These are phyloP conservation scores for Termitomyces sp. DNA, from an alignment of 768 basidiomycete genomes.

Conservation along the genomic window DNA sequence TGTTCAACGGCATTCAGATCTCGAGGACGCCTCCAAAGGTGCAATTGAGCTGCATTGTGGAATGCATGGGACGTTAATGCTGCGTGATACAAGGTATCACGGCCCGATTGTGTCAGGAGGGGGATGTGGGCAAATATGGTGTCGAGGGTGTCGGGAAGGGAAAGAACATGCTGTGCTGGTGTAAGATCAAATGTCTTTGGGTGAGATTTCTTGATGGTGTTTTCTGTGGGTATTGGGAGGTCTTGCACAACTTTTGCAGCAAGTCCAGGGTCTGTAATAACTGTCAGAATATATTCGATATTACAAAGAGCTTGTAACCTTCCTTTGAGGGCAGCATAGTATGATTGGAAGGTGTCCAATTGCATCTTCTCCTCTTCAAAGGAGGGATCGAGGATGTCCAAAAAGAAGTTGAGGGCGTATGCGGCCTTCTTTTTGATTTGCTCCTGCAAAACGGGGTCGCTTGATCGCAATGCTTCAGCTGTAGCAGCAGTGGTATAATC, in stretches of 20 bases:
- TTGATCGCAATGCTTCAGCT: not conserved
- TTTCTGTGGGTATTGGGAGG: not conserved
- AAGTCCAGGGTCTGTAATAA: not conserved
- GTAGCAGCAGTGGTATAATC: not conserved
- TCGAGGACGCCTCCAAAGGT: not conserved
- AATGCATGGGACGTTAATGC: not conserved
- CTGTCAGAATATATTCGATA: not conserved
- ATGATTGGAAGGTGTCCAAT: not conserved
- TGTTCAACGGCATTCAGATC: not conserved
- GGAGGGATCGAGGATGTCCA: not conserved
- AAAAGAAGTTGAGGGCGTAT: not conserved
- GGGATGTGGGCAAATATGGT: not conserved
- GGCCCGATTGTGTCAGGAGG: not conserved
- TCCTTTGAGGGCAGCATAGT: not conserved
- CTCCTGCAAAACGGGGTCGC: not conserved
- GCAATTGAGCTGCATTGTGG: not conserved
- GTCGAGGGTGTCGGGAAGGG: not conserved
- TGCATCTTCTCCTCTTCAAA: not conserved
- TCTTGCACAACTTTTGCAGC: not conserved
- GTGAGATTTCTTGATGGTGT: not conserved
- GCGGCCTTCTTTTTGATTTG: not conserved
- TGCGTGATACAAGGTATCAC: not conserved
- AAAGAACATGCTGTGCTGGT: not conserved
- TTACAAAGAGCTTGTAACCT: not conserved
- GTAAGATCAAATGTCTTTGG: not conserved